Percentiles rank a stretch among this genome's conserved stretches.
phyloP scores from a whole-genome alignment of 2,329 filamentous ascomycete species.

The Tolypocladium guangdongense region DNA sequence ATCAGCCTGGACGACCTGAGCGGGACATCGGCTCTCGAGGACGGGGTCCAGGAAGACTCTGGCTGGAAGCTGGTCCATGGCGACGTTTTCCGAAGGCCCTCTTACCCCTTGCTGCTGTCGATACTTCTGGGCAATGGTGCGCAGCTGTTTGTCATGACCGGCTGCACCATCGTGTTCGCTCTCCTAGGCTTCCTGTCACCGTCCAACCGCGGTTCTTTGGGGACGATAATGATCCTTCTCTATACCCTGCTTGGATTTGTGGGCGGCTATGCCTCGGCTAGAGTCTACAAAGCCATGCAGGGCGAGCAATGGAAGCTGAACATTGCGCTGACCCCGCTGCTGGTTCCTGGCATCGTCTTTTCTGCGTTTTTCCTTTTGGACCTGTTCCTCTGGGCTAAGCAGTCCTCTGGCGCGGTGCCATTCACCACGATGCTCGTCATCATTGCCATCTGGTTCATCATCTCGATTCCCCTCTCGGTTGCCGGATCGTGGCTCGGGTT shows the following conservation, averaged over 20 bases:
- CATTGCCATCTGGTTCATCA: slow-evolving; percentile 90
- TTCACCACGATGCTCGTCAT: slow-evolving; percentile 96
- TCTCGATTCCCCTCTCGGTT: slow-evolving; percentile 84
- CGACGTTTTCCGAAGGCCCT: slow-evolving; percentile 87
- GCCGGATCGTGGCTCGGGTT: slow-evolving; percentile 91
- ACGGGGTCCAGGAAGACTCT: slow-evolving; percentile 93
- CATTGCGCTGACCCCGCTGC: slow-evolving; percentile 74
- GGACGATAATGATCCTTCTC: slow-evolving; percentile 84
- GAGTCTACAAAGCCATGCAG: slow-evolving; percentile 88
- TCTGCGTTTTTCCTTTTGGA: slow-evolving; percentile 84
- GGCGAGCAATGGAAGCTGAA: slow-evolving; percentile 93
- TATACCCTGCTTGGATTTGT: slow-evolving; percentile 91
- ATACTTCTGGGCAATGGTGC: slow-evolving; percentile 86
- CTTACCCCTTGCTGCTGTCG: slow-evolving; percentile 72
- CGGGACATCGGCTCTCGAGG: slow-evolving; percentile 68
- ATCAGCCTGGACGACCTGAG: slow-evolving; percentile 84
- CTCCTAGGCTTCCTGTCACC: slow-evolving; percentile 91
- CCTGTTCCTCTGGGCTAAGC: slow-evolving; percentile 89
- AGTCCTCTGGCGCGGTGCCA: slow-evolving; percentile 86
- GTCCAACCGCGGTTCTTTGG: slow-evolving; percentile 87
- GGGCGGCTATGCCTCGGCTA: slow-evolving; percentile 79
- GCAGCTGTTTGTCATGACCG: slow-evolving; percentile 96
- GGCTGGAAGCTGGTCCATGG: slow-evolving; percentile 98
- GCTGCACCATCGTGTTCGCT: slow-evolving; percentile 85
- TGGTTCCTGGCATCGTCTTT: slow-evolving; percentile 83